phyloP scores from a whole-genome alignment of 148 eudicot genomes.

The Linanthus parryae region DNA sequence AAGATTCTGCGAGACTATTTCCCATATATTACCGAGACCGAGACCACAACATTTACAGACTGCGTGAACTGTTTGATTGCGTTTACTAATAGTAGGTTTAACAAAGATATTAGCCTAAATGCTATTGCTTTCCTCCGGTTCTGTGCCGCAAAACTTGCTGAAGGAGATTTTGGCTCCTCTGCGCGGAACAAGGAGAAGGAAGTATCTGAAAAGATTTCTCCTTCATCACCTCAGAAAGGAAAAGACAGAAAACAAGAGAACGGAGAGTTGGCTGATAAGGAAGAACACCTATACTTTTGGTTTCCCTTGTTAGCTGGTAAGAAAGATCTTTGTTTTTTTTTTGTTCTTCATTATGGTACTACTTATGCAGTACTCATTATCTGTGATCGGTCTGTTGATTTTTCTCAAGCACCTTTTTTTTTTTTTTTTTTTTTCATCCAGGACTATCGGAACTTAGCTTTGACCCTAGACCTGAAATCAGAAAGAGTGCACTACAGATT shows the following conservation, averaged over 20 bases:
- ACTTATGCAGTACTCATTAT: no score
- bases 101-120: constrained; percentile 89
- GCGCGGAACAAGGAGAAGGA: constrained; percentile 46
- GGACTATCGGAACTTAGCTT: constrained; percentile 97
- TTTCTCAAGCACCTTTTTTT: no score
- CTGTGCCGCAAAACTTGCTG: constrained; percentile 98
- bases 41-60: constrained; percentile 96
- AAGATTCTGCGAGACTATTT: constrained; percentile 96
- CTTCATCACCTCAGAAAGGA: constrained; percentile 37
- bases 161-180: constrained; percentile 76
- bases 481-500: constrained; percentile 86
- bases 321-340: constrained; percentile 12
- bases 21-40: constrained; percentile 95
- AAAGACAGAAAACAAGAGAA: constrained; percentile 58
- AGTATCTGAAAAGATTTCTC: constrained; percentile 45
- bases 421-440: constrained; percentile 20
- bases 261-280: constrained; percentile 62
- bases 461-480: constrained; percentile 96
- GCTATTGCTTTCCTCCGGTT: constrained; percentile 93
- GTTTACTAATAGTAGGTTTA: constrained; percentile 90
- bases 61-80: constrained; percentile 97
- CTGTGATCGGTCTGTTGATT: no score
- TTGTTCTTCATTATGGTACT: neutral
- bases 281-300: constrained; percentile 91
- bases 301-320: constrained; percentile 98